Conservation (phyloP, 1,139 yeast genomes). For the Yamadazyma trypodendri region DNA sequence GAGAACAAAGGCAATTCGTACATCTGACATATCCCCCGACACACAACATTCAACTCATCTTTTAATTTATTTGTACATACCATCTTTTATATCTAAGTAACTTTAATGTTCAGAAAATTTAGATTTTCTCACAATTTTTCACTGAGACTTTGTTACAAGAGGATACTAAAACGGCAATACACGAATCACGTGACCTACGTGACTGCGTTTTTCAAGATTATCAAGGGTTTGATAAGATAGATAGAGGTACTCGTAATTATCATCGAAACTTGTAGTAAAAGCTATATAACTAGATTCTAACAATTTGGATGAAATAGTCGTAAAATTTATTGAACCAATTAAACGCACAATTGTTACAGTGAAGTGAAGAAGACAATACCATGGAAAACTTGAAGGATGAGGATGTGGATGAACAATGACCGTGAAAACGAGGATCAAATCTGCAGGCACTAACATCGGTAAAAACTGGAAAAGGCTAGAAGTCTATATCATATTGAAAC, state of each 20-base stretch:
- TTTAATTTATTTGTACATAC: conserved; percentile 7
- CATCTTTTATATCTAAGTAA: conserved; percentile 8
- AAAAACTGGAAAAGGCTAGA: too few relatives aligned
- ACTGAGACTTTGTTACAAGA: conserved; percentile 1
- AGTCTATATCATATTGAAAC: too few relatives aligned
- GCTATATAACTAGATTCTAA: conserved; percentile 4
- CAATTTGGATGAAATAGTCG: conserved; percentile 1
- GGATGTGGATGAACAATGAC: too few relatives aligned
- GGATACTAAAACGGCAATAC: neutral
- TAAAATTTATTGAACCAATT: neutral
- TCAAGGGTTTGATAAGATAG: too few relatives aligned
- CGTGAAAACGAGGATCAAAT: too few relatives aligned
- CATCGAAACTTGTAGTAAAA: conserved; percentile 4
- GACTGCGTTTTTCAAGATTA: conserved; percentile 3
- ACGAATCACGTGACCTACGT: conserved; percentile 5
- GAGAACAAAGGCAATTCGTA: neutral
- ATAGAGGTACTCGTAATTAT: neutral
- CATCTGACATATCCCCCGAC: neutral
- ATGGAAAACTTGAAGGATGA: neutral
- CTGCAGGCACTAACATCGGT: too few relatives aligned
- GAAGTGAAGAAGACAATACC: conserved; percentile 6
- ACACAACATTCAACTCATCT: neutral
- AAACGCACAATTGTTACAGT: conserved; percentile 6
- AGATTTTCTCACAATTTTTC: conserved; percentile 5
- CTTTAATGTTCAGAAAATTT: neutral